A percentile compares a stretch with the other conserved stretches of the same genome.
phyloP scores from a whole-genome alignment of 116 monocot genomes.

The Thalassia testudinum region DNA sequence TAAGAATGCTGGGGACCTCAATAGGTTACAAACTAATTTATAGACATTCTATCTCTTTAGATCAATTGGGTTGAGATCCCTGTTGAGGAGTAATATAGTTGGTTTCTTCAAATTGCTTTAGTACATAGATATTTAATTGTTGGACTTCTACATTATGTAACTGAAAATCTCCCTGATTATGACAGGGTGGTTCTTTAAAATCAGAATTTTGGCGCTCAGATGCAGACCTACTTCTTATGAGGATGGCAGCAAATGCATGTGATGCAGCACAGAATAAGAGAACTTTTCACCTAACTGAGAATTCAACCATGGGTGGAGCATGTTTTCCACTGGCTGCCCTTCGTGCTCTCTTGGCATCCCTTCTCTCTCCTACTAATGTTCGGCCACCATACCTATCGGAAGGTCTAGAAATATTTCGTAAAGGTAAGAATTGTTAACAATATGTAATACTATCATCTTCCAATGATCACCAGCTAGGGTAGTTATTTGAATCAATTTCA shows the following conservation, averaged over 20 bases:
- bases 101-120: too few relatives aligned
- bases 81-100: too few relatives aligned
- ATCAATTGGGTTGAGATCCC: too few relatives aligned
- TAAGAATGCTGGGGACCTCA: too few relatives aligned
- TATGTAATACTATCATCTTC: too few relatives aligned
- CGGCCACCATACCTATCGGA: conserved; percentile 55
- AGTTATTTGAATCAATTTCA: too few relatives aligned
- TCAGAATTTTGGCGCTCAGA: conserved; percentile 46
- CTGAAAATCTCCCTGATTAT: conserved; percentile 1
- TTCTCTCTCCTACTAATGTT: conserved; percentile 39
- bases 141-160: too few relatives aligned
- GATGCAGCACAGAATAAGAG: conserved; percentile 16
- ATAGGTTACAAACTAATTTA: too few relatives aligned
- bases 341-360: conserved; percentile 51
- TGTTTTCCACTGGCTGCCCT: conserved; percentile 61
- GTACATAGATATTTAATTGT: too few relatives aligned
- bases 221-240: conserved; percentile 48
- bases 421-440: conserved; percentile 26
- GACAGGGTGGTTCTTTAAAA: conserved; percentile 65
- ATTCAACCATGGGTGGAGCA: conserved; percentile 9
- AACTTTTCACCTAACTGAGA: conserved; percentile 4
- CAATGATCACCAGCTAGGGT: too few relatives aligned
- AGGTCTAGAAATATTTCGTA: conserved; percentile 63
- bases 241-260: conserved; percentile 42
- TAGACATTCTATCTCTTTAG: too few relatives aligned